These are phyloP conservation scores for Aspergillus flavus DNA, from an alignment of 2,329 filamentous ascomycete species.

Conservation along the genomic window DNA sequence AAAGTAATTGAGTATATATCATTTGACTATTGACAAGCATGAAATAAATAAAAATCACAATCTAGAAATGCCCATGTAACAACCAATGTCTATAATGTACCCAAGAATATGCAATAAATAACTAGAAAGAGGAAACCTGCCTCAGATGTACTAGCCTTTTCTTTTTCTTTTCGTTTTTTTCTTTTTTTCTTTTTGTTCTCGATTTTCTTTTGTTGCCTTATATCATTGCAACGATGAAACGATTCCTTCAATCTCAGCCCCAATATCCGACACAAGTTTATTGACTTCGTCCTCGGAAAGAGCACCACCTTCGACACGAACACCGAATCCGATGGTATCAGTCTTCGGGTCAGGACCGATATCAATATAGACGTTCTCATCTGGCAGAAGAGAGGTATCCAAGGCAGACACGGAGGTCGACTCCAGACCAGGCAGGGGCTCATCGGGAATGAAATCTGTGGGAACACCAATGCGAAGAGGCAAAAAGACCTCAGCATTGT, in stretches of 20 bases:
- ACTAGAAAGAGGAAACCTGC: not conserved
- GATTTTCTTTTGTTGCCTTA: not conserved
- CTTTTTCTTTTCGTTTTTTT: not conserved
- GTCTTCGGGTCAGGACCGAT: conserved; percentile 28
- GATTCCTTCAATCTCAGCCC: conserved; percentile 22
- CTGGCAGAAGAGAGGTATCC: conserved; percentile 26
- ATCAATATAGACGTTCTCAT: conserved; percentile 30
- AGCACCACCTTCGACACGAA: conserved; percentile 30
- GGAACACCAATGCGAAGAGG: conserved; percentile 30
- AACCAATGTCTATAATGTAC: not conserved
- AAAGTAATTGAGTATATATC: not conserved
- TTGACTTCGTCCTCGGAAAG: conserved; percentile 21
- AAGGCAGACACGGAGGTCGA: conserved; percentile 26
- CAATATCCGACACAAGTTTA: conserved; percentile 23
- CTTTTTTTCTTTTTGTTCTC: not conserved
- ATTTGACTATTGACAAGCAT: not conserved
- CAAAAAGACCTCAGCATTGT: conserved; percentile 18
- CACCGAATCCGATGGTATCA: conserved; percentile 30
- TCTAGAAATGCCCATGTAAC: not conserved
- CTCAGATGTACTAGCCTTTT: not conserved
- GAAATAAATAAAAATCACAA: not conserved
- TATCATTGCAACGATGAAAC: conserved; percentile 10
- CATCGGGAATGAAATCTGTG: conserved; percentile 28
- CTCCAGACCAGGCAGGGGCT: conserved; percentile 11
- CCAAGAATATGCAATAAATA: not conserved